These are phyloP conservation scores for Geum urbanum DNA, from an alignment of 306 rosid genomes.

Conservation along the genomic window DNA sequence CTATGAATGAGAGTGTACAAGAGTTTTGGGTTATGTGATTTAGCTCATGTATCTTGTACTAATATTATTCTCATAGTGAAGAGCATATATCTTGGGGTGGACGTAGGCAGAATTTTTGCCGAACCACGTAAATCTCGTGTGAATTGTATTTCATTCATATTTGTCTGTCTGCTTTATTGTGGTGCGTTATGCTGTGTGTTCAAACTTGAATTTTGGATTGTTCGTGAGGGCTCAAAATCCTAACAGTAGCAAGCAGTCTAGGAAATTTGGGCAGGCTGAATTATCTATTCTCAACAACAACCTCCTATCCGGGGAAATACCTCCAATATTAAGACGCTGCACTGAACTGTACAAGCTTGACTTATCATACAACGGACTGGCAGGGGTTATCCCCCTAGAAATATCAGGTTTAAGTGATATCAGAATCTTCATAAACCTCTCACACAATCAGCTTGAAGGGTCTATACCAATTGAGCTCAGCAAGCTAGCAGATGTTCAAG, in stretches of 20 bases:
- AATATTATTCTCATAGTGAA: too few species aligned
- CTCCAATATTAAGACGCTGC: constrained; percentile 49
- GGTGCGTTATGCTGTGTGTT: too few species aligned
- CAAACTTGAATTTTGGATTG: too few species aligned
- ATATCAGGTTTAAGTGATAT: constrained; percentile 50
- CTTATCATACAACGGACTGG: constrained; percentile 53
- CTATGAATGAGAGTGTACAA: too few species aligned
- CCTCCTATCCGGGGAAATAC: constrained; percentile 52
- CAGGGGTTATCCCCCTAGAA: constrained; percentile 49
- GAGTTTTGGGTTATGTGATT: too few species aligned
- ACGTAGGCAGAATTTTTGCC: too few species aligned
- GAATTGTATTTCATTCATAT: too few species aligned
- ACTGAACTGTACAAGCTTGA: constrained; percentile 51
- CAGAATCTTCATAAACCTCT: constrained; percentile 63
- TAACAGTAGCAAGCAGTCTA: constrained; percentile 39
- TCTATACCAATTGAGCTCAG: constrained; percentile 58
- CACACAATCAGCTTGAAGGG: constrained; percentile 62
- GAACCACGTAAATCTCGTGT: too few species aligned
- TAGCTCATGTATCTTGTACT: too few species aligned
- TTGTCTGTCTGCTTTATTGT: too few species aligned
- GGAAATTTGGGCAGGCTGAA: constrained; percentile 39
- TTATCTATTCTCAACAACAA: constrained; percentile 64
- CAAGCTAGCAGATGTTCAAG: constrained; percentile 59
- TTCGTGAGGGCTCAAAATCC: too few species aligned
- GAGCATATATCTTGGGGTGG: too few species aligned